These are phyloP conservation scores for Micractinium conductrix DNA, from an alignment of 139 green algal genomes.

Conservation along the genomic window DNA sequence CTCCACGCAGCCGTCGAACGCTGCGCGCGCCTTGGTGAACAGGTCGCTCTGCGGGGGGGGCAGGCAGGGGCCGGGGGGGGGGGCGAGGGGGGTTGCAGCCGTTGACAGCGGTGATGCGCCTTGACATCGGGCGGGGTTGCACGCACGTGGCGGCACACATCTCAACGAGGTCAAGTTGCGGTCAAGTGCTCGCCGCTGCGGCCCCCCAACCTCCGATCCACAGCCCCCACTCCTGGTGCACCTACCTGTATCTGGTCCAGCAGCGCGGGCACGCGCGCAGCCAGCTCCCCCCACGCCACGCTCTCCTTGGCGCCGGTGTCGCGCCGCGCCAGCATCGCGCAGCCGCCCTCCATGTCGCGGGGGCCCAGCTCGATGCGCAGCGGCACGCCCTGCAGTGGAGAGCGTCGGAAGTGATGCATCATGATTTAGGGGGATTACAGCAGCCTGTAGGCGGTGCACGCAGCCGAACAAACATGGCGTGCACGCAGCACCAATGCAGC, in stretches of 20 bases:
- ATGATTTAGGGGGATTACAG: neutral
- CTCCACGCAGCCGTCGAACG: constrained; percentile 72
- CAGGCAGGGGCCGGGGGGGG: neutral
- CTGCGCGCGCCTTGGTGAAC: constrained; percentile 63
- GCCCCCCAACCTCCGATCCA: too few relatives aligned
- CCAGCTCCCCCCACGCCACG: constrained; percentile 82
- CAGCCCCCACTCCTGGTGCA: too few relatives aligned
- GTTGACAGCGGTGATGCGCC: neutral
- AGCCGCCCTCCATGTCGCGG: constrained; percentile 89
- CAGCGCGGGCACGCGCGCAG: constrained; percentile 46
- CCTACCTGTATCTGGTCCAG: constrained; percentile 57
- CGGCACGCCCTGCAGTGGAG: constrained; percentile 78
- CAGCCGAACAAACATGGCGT: neutral
- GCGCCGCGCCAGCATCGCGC: constrained; percentile 84
- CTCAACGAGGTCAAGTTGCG: neutral
- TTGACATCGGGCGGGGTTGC: too few relatives aligned
- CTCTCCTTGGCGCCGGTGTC: constrained; percentile 94
- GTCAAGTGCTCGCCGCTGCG: too few relatives aligned
- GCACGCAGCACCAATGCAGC: constrained; percentile 28
- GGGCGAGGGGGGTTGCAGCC: neutral
- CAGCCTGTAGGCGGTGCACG: neutral
- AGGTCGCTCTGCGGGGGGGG: constrained; percentile 68
- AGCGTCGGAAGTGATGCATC: too few relatives aligned
- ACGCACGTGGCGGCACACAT: neutral
- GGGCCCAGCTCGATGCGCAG: constrained; percentile 94